phyloP scores from a whole-genome alignment of 768 basidiomycete genomes.

The Gloeophyllum trabeum region DNA sequence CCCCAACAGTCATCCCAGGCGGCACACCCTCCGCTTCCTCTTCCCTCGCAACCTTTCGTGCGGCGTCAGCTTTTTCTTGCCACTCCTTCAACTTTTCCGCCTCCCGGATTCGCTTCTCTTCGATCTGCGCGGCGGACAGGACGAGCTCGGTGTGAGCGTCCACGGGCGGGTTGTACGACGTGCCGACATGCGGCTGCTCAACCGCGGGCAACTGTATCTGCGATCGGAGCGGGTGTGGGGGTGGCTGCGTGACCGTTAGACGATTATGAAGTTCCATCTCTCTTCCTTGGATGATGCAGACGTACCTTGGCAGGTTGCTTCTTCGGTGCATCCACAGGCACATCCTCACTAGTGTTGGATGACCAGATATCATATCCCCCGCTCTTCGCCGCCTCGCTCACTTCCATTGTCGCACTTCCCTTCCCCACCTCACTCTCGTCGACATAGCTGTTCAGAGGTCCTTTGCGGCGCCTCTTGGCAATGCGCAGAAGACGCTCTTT shows the following conservation, averaged over 20 bases:
- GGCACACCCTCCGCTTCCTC: constrained; percentile 25
- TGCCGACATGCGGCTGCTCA: constrained; percentile 63
- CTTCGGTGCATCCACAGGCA: constrained; percentile 21
- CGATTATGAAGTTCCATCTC: neutral
- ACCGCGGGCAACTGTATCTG: constrained; percentile 58
- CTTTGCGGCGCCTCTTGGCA: constrained; percentile 58
- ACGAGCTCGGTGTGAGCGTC: constrained; percentile 65
- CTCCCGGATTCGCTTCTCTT: constrained; percentile 44
- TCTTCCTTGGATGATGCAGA: too few relatives aligned
- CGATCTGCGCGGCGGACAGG: constrained; percentile 51
- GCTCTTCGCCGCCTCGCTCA: constrained; percentile 58
- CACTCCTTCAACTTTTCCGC: constrained; percentile 39
- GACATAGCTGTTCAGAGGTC: constrained; percentile 61
- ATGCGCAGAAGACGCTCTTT: constrained; percentile 69
- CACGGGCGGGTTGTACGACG: constrained; percentile 82
- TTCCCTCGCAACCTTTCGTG: constrained; percentile 22
- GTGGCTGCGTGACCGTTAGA: constrained; percentile 28
- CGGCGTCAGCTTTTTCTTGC: constrained; percentile 44
- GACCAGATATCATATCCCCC: constrained; percentile 68
- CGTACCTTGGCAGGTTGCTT: neutral
- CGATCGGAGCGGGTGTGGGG: constrained; percentile 39
- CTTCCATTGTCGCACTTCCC: constrained; percentile 52
- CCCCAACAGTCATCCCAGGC: constrained; percentile 58
- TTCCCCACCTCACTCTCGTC: constrained; percentile 58
- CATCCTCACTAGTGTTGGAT: constrained; percentile 27